A percentile compares a stretch with the other conserved stretches of the same genome.
Conservation (phyloP, 306 rosid species). For the Morella rubra region DNA sequence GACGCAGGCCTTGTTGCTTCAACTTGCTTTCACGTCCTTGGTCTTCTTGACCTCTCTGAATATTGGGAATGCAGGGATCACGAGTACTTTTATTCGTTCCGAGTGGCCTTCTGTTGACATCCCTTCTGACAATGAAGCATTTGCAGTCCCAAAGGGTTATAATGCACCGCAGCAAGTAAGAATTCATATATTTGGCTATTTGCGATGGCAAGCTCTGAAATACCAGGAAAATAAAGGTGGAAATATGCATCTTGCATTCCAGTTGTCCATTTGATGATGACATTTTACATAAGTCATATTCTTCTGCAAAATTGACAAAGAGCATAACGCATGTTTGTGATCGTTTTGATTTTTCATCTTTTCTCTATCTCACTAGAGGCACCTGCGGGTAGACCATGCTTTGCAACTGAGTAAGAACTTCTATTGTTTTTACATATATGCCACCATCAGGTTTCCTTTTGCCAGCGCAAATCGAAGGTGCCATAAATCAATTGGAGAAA, state of each 20-base stretch:
- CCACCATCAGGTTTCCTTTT: not conserved
- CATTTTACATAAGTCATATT: not conserved
- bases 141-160: slow-evolving; percentile 66
- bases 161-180: slow-evolving; percentile 94
- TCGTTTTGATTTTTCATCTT: too few species aligned
- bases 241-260: slow-evolving; percentile 2
- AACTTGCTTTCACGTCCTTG: slow-evolving; percentile 40
- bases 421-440: not conserved
- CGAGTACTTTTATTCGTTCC: slow-evolving; percentile 73
- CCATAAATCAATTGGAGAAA: not conserved
- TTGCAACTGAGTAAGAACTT: not conserved
- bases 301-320: not conserved
- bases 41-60: slow-evolving; percentile 42
- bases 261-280: not conserved
- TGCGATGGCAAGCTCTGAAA: not conserved
- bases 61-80: slow-evolving; percentile 63
- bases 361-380: too few species aligned
- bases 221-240: not conserved
- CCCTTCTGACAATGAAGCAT: slow-evolving; percentile 60
- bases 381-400: not conserved
- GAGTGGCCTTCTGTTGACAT: slow-evolving; percentile 76
- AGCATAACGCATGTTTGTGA: not conserved
- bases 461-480: not conserved
- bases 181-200: not conserved
- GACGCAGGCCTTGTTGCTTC: slow-evolving; percentile 45